Conservation (phyloP, 148 eudicot species). For the Rheum nobile region DNA sequence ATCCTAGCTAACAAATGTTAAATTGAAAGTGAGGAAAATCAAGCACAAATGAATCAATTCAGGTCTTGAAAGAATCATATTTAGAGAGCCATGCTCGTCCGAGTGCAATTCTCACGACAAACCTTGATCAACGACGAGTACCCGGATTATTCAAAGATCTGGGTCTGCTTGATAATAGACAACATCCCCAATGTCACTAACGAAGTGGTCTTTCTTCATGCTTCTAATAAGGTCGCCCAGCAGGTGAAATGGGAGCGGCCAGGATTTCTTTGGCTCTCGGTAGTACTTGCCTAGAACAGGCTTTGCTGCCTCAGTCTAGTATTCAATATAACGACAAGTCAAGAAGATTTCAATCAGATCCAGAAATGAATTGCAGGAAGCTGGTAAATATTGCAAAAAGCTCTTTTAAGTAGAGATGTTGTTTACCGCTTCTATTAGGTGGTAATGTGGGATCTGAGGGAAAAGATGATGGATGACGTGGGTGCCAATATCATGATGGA, state of each 20-base stretch:
- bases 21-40: background rate
- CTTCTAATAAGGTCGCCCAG: constrained; percentile 21
- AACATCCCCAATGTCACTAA: constrained; percentile 35
- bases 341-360: constrained; percentile 2
- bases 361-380: background rate
- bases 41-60: background rate
- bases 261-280: constrained; percentile 37
- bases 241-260: constrained; percentile 37
- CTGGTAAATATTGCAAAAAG: background rate
- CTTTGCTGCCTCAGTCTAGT: constrained; percentile 39
- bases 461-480: constrained; percentile 35
- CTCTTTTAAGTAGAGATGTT: background rate
- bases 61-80: constrained; percentile 1
- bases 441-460: constrained; percentile 40
- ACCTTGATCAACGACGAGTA: background rate
- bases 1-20: background rate
- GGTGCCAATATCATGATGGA: constrained; percentile 34
- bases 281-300: constrained; percentile 39
- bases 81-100: background rate
- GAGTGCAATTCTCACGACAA: background rate
- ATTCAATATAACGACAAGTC: background rate
- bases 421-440: constrained; percentile 33
- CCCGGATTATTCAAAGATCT: background rate
- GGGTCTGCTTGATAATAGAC: constrained; percentile 38
- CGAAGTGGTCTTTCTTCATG: constrained; percentile 36